phyloP scores from a whole-genome alignment of 2,329 filamentous ascomycete species.

The Grosmannia clavigera region DNA sequence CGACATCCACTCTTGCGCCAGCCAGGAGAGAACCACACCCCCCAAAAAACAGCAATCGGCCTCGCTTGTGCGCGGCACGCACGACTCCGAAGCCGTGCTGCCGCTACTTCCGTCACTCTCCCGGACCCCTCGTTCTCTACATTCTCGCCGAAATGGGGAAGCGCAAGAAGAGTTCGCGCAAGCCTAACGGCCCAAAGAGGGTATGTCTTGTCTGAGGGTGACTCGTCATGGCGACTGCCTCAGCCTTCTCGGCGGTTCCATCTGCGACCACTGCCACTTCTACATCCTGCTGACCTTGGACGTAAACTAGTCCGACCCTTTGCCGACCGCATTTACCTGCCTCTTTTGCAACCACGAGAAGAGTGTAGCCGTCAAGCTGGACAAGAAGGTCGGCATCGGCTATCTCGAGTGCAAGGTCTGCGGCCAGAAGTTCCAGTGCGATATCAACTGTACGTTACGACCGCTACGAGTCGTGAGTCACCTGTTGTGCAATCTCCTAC shows the following conservation, averaged over 20 bases:
- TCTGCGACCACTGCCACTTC: background rate
- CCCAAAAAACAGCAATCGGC: background rate
- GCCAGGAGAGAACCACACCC: background rate
- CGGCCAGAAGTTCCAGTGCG: conserved; percentile 84
- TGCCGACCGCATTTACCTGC: conserved; percentile 81
- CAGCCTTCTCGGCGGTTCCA: background rate
- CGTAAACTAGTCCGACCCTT: conserved; percentile 46
- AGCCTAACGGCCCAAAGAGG: conserved; percentile 73
- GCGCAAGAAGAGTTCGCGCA: conserved; percentile 82
- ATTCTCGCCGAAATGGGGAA: conserved; percentile 55
- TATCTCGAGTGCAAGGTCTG: conserved; percentile 84
- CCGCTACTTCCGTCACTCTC: background rate
- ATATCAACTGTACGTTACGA: conserved; percentile 66
- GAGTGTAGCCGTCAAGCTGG: conserved; percentile 78
- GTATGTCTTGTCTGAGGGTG: conserved; percentile 28
- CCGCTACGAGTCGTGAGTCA: background rate
- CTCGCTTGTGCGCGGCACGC: background rate
- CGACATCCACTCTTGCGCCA: background rate
- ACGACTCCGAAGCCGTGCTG: background rate
- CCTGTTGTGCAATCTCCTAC: background rate
- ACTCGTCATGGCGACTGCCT: background rate
- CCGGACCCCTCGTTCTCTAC: background rate
- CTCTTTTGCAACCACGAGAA: conserved; percentile 98
- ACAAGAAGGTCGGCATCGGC: conserved; percentile 84
- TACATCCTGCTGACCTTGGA: background rate